These are phyloP conservation scores for Aspergillus awamori DNA, from an alignment of 2,329 filamentous ascomycete species.

Conservation along the genomic window DNA sequence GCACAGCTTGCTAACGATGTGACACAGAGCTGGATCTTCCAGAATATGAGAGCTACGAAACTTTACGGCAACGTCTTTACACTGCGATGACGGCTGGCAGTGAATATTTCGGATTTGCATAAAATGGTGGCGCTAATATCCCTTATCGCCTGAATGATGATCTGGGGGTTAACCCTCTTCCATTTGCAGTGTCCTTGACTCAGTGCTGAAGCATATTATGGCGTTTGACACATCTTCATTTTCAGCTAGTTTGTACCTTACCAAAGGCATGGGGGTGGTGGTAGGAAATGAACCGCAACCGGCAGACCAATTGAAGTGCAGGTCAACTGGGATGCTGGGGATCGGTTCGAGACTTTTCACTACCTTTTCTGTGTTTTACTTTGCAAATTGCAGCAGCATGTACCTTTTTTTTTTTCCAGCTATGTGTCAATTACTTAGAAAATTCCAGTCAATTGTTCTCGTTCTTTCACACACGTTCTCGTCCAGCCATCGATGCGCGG, in stretches of 20 bases:
- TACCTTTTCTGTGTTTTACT: background rate
- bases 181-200: constrained; percentile 16
- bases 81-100: constrained; percentile 97
- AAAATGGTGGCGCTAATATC: constrained; percentile 39
- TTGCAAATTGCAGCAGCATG: constrained; percentile 1
- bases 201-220: constrained; percentile 39
- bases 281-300: constrained; percentile 8
- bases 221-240: constrained; percentile 33
- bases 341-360: background rate
- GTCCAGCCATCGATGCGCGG: background rate
- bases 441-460: background rate
- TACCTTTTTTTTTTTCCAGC: background rate
- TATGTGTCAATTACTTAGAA: constrained; percentile 2
- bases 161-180: constrained; percentile 19
- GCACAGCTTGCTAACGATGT: constrained; percentile 38
- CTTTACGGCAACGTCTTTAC: constrained; percentile 80
- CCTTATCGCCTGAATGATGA: constrained; percentile 10
- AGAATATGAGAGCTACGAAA: constrained; percentile 96
- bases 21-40: constrained; percentile 88
- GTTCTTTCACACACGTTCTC: background rate
- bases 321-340: constrained; percentile 35
- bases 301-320: constrained; percentile 43
- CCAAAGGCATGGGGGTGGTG: background rate
- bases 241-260: constrained; percentile 24
- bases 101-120: constrained; percentile 97